Evolutionary conservation across 2,329 filamentous ascomycete genomes (phyloP).

Genomic region (Alternaria triticina): DNA sequence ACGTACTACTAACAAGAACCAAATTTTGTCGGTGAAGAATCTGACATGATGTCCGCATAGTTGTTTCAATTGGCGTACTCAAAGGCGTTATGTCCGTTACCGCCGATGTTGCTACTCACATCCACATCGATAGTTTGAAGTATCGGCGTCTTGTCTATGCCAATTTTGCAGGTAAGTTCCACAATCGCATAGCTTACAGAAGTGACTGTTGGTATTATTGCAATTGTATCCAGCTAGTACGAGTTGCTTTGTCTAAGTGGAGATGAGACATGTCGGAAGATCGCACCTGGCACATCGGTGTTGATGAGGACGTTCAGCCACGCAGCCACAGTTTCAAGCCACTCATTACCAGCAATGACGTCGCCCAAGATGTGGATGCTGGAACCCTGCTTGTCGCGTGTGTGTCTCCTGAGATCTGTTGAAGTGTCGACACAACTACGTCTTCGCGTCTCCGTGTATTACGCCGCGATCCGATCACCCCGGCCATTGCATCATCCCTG

Average conservation of each 20-base stretch:
- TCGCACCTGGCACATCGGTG: background rate
- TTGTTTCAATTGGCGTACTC: background rate
- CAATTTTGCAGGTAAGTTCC: background rate
- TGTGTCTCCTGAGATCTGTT: background rate
- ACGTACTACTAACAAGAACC: background rate
- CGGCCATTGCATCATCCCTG: background rate
- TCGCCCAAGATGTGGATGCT: background rate
- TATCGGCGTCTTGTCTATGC: background rate
- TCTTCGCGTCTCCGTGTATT: slow-evolving; percentile 1
- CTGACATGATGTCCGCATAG: background rate
- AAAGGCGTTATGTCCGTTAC: background rate
- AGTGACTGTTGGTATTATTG: background rate
- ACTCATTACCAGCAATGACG: slow-evolving; percentile 13
- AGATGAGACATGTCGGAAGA: background rate
- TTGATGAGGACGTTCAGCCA: background rate
- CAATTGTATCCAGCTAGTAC: background rate
- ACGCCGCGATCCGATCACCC: background rate
- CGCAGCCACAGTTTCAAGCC: slow-evolving; percentile 11
- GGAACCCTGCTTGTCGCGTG: slow-evolving; percentile 14
- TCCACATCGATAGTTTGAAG: background rate
- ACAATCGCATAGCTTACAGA: background rate
- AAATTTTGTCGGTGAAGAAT: background rate
- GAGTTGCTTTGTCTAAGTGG: background rate
- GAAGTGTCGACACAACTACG: background rate
- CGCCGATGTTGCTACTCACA: background rate